These are phyloP conservation scores for Stylosanthes scabra DNA, from an alignment of 331 rosid genomes.

Conservation along the genomic window DNA sequence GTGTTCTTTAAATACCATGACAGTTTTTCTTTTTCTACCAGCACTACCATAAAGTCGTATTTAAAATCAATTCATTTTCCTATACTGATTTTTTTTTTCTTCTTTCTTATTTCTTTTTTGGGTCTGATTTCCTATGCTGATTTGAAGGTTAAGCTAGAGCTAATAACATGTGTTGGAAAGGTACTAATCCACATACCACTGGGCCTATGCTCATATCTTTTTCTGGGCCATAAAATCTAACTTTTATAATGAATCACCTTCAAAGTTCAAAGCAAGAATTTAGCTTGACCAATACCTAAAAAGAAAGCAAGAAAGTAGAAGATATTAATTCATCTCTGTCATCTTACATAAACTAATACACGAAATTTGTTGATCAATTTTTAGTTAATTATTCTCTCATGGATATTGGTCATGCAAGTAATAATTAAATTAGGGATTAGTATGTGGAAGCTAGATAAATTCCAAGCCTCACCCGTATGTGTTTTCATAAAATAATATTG, in stretches of 20 bases:
- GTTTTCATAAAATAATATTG: background rate
- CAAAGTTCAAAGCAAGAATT: slow-evolving; percentile 1
- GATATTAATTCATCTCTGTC: background rate
- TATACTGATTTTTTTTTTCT: background rate
- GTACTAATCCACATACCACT: background rate
- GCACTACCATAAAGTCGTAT: slow-evolving; percentile 16
- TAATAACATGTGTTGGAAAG: slow-evolving; percentile 17
- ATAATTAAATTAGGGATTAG: background rate
- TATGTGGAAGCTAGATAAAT: background rate
- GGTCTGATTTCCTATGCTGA: slow-evolving; percentile 12
- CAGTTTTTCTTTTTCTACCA: background rate
- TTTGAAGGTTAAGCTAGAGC: background rate
- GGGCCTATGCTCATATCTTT: slow-evolving; percentile 28
- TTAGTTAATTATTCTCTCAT: no score
- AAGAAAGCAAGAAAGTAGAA: background rate
- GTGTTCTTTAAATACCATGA: slow-evolving; percentile 19
- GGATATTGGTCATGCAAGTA: background rate
- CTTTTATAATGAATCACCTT: background rate
- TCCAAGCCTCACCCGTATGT: background rate
- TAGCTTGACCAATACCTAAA: background rate
- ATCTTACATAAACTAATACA: background rate
- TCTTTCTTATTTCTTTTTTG: no score
- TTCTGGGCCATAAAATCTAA: slow-evolving; percentile 1
- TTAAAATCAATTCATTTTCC: slow-evolving; percentile 35
- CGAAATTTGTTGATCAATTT: background rate